Conservation (phyloP, 2,329 filamentous ascomycete genomes). For the Aspergillus sp. region DNA sequence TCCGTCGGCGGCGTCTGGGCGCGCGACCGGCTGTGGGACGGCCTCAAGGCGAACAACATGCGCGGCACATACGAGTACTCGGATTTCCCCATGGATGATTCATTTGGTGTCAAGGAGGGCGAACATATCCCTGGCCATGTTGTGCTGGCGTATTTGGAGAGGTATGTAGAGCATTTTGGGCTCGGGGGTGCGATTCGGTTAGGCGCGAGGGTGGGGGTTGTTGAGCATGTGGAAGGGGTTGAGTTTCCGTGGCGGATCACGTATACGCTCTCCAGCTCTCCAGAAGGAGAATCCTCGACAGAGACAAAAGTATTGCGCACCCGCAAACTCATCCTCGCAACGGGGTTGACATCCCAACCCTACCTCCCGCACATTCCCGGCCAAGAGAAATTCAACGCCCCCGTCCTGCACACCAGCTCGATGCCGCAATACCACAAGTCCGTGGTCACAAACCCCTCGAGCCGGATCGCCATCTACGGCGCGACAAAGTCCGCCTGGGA, state of each 20-base stretch:
- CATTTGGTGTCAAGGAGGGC: slow-evolving; percentile 54
- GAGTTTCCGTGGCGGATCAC: slow-evolving; percentile 32
- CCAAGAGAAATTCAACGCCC: slow-evolving; percentile 54
- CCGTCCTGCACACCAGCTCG: slow-evolving; percentile 63
- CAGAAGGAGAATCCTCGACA: neutral
- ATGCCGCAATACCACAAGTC: slow-evolving; percentile 47
- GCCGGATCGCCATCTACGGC: slow-evolving; percentile 57
- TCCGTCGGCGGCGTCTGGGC: slow-evolving; percentile 73
- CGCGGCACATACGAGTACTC: slow-evolving; percentile 73
- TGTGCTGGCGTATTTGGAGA: slow-evolving; percentile 61
- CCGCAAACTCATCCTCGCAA: slow-evolving; percentile 63
- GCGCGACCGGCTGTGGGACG: slow-evolving; percentile 66
- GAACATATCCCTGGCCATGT: slow-evolving; percentile 64
- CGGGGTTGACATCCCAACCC: slow-evolving; percentile 63
- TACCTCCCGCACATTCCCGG: slow-evolving; percentile 59
- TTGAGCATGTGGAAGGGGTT: slow-evolving; percentile 43
- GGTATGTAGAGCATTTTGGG: slow-evolving; percentile 59
- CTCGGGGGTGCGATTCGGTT: slow-evolving; percentile 56
- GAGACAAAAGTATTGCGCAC: slow-evolving; percentile 30
- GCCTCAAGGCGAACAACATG: slow-evolving; percentile 75
- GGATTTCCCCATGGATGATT: slow-evolving; percentile 71
- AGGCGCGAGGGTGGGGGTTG: slow-evolving; percentile 55
- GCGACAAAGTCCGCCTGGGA: slow-evolving; percentile 68
- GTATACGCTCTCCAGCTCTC: slow-evolving; percentile 18
- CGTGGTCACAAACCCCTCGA: slow-evolving; percentile 37